phyloP scores from a whole-genome alignment of 441 rosid genomes.

The Syzygium syzygioides region DNA sequence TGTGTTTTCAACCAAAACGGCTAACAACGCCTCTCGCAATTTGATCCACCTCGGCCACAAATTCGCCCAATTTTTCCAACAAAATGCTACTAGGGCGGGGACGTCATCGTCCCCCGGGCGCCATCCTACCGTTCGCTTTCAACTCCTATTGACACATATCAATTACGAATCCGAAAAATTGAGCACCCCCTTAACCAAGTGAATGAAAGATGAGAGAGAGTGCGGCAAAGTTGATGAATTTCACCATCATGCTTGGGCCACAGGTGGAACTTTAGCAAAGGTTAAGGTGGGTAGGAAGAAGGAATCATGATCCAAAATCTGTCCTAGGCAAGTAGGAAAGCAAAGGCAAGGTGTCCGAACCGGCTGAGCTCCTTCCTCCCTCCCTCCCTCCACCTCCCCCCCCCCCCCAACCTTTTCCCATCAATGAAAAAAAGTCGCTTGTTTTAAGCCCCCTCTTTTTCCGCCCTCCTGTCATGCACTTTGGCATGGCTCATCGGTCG shows the following conservation, averaged over 20 bases:
- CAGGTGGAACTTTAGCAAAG: not conserved
- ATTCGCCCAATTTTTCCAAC: fast-evolving
- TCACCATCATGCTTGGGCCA: not conserved
- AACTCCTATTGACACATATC: not conserved
- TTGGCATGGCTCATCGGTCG: conserved; percentile 17
- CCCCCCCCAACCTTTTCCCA: fast-evolving
- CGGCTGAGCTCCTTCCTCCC: not conserved
- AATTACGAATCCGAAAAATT: not conserved
- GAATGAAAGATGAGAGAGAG: not conserved
- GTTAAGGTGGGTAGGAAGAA: not conserved
- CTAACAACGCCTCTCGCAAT: not conserved
- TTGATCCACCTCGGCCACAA: fast-evolving
- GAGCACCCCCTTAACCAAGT: not conserved
- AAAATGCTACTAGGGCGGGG: not conserved
- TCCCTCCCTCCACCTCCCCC: not conserved
- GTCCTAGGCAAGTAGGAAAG: not conserved
- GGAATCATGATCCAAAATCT: not conserved
- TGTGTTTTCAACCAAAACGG: not conserved
- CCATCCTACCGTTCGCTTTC: not conserved
- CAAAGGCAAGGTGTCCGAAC: not conserved
- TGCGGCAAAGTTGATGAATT: no score
- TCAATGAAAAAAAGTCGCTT: not conserved
- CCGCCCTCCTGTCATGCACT: conserved; percentile 52
- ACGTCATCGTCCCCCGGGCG: fast-evolving
- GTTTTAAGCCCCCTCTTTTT: not conserved